Evolutionary conservation across 2,329 filamentous ascomycete species (phyloP).

Genomic region (Colletotrichum chlorophyti): DNA sequence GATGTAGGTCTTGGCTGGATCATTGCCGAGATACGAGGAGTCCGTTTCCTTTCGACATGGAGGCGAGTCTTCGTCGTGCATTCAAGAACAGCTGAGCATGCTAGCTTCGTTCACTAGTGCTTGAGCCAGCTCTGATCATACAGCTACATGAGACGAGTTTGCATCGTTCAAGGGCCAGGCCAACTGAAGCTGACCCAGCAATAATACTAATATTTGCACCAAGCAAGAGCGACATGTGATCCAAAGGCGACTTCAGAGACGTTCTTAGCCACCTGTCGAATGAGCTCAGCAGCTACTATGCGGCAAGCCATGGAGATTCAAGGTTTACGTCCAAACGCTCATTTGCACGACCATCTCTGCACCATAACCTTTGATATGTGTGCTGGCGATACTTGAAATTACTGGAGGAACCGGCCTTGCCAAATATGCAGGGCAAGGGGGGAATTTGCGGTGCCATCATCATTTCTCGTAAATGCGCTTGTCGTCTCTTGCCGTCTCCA

Average conservation of each 20-base stretch:
- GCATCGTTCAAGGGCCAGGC: too few relatives aligned
- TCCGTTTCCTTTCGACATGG: slow-evolving; percentile 20
- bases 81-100: slow-evolving; percentile 26
- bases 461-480: too few relatives aligned
- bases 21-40: slow-evolving; percentile 39
- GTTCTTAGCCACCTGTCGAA: slow-evolving; percentile 57
- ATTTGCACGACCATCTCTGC: slow-evolving; percentile 59
- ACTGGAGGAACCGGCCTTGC: slow-evolving; percentile 57
- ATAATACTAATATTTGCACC: slow-evolving; percentile 53
- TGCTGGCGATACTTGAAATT: too few relatives aligned
- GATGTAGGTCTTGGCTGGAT: slow-evolving; percentile 29
- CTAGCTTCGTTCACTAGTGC: slow-evolving; percentile 60
- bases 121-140: slow-evolving; percentile 64
- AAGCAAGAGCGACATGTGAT: slow-evolving; percentile 68
- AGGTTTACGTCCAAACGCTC: slow-evolving; percentile 62
- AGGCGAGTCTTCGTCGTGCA: slow-evolving; percentile 30
- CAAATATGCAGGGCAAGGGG: slow-evolving; percentile 59
- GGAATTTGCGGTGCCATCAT: slow-evolving; percentile 56
- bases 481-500: slow-evolving; percentile 55
- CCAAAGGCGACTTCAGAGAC: slow-evolving; percentile 45
- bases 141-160: slow-evolving; percentile 54
- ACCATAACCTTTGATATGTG: slow-evolving; percentile 34
- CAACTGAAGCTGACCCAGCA: neutral
- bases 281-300: slow-evolving; percentile 62
- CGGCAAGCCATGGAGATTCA: slow-evolving; percentile 64